These are phyloP conservation scores for Leavenworthia alabamica DNA, from an alignment of 345 rosid species.

Conservation along the genomic window DNA sequence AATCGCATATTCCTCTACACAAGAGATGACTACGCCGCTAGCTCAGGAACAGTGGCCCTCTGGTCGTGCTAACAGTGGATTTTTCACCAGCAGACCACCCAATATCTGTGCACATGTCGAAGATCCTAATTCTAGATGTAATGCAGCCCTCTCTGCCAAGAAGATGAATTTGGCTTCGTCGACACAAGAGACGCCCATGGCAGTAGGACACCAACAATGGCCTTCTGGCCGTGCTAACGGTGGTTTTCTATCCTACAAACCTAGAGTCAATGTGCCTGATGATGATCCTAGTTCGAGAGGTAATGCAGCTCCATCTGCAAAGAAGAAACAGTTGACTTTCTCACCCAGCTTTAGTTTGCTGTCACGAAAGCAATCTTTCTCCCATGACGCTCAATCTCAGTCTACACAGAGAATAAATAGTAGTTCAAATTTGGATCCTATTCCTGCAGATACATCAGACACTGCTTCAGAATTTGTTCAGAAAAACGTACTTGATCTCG, in stretches of 20 bases:
- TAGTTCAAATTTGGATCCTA: slow-evolving; percentile 35
- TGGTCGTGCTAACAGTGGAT: slow-evolving; percentile 63
- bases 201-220: slow-evolving; percentile 64
- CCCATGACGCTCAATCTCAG: slow-evolving; percentile 42
- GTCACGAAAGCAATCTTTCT: slow-evolving; percentile 42
- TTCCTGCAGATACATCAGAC: slow-evolving; percentile 36
- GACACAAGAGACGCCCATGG: slow-evolving; percentile 42
- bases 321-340: slow-evolving; percentile 71
- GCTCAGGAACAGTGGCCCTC: slow-evolving; percentile 82
- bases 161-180: slow-evolving; percentile 65
- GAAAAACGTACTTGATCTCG: slow-evolving; percentile 42
- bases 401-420: slow-evolving; percentile 35
- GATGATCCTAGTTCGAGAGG: slow-evolving; percentile 47
- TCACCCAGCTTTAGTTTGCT: slow-evolving; percentile 60
- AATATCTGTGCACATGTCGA: slow-evolving; percentile 39
- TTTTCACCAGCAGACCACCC: slow-evolving; percentile 53
- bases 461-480: slow-evolving; percentile 33
- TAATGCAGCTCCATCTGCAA: slow-evolving; percentile 45
- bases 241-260: slow-evolving; percentile 60
- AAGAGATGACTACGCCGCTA: slow-evolving; percentile 42
- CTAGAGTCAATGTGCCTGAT: slow-evolving; percentile 32
- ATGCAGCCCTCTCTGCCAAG: slow-evolving; percentile 43
- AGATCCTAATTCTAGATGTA: slow-evolving; percentile 38
- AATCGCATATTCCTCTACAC: slow-evolving; percentile 45
- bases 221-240: slow-evolving; percentile 60